Conservation (phyloP, 805 yeast species). For the Cyberlindnera sargentensis region DNA sequence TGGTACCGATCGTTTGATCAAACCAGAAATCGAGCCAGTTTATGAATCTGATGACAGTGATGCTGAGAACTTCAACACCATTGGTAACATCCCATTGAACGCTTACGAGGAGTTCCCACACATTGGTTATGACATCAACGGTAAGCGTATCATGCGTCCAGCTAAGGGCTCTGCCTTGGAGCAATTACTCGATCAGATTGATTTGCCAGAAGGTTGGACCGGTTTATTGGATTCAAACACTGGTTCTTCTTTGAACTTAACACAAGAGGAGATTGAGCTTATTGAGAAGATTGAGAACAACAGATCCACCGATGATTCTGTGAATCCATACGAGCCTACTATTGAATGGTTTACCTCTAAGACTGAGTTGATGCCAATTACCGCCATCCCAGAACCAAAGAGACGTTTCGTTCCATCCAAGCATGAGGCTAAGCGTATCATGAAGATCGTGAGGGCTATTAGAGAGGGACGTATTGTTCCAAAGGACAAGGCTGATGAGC, state of each 20-base stretch:
- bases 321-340: slow-evolving; percentile 88
- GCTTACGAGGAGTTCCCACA: slow-evolving; percentile 98
- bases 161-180: slow-evolving; percentile 95
- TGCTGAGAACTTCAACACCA: slow-evolving; percentile 71
- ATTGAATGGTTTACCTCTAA: slow-evolving; percentile 93
- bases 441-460: slow-evolving; percentile 94
- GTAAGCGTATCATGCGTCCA: slow-evolving; percentile 98
- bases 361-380: slow-evolving; percentile 81
- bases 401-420: slow-evolving; percentile 94
- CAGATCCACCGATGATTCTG: slow-evolving; percentile 70
- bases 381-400: slow-evolving; percentile 95
- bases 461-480: slow-evolving; percentile 93
- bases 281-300: slow-evolving; percentile 80
- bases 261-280: slow-evolving; percentile 82
- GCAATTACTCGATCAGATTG: slow-evolving; percentile 81
- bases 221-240: slow-evolving; percentile 88
- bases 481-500: slow-evolving; percentile 48
- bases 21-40: slow-evolving; percentile 90
- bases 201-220: slow-evolving; percentile 98
- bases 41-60: slow-evolving; percentile 95
- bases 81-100: slow-evolving; percentile 87
- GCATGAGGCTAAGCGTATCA: slow-evolving; percentile 91
- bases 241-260: slow-evolving; percentile 75
- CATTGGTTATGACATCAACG: slow-evolving; percentile 93
- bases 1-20: slow-evolving; percentile 70